Conservation (phyloP, 1,284 basidiomycete species). For the Ustilago trichophora region DNA sequence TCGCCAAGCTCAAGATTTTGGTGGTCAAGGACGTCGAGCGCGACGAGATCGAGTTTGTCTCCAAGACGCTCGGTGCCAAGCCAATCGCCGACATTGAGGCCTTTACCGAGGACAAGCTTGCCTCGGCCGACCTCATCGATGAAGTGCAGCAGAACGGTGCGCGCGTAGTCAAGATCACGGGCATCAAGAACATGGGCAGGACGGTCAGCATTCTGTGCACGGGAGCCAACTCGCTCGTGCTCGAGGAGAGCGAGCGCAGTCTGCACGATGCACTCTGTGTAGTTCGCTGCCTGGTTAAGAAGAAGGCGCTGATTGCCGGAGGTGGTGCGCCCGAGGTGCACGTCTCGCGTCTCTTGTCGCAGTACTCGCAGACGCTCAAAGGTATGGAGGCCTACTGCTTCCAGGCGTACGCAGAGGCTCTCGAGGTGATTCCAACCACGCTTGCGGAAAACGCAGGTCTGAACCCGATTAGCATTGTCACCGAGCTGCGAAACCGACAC, state of each 20-base stretch:
- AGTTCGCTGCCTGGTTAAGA: slow-evolving; percentile 97
- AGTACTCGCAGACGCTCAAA: slow-evolving; percentile 91
- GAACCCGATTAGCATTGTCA: slow-evolving; percentile 98
- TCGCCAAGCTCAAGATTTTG: slow-evolving; percentile 96
- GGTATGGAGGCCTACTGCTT: slow-evolving; percentile 99
- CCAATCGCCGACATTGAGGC: slow-evolving; percentile 97
- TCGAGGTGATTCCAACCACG: slow-evolving; percentile 97
- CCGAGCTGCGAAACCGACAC: slow-evolving; percentile 95
- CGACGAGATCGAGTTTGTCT: slow-evolving; percentile 97
- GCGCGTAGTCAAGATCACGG: slow-evolving; percentile 92
- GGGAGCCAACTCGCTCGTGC: slow-evolving; percentile 89
- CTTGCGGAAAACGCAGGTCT: slow-evolving; percentile 98
- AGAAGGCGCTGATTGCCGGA: slow-evolving; percentile 94
- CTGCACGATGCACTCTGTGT: slow-evolving; percentile 98
- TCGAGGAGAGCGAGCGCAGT: slow-evolving; percentile 97
- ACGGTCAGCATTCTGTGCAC: slow-evolving; percentile 96
- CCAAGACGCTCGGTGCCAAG: slow-evolving; percentile 92
- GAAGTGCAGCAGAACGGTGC: slow-evolving; percentile 85
- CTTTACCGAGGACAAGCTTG: slow-evolving; percentile 98
- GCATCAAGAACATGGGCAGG: slow-evolving; percentile 92
- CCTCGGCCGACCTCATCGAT: slow-evolving; percentile 93
- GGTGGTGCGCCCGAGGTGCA: slow-evolving; percentile 99
- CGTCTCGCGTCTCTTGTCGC: slow-evolving; percentile 89
- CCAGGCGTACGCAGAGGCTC: slow-evolving; percentile 96
- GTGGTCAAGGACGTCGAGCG: slow-evolving; percentile 98